phyloP scores from a whole-genome alignment of 345 rosid species.

The Moricandia arvensis region DNA sequence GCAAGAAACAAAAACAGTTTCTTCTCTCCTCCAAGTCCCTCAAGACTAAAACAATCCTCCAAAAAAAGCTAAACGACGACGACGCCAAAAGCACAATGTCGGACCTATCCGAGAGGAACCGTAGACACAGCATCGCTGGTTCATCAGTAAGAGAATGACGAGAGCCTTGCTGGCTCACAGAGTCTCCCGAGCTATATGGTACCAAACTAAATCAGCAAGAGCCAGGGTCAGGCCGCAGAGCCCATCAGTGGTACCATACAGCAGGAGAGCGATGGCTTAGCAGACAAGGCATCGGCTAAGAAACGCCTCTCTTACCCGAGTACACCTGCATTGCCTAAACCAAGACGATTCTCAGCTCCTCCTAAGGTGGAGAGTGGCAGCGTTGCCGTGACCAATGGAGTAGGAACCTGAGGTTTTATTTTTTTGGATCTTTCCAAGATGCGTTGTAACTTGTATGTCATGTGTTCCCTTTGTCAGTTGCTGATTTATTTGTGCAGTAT shows the following conservation, averaged over 20 bases:
- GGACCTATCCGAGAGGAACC: constrained; percentile 50
- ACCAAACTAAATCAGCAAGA: constrained; percentile 74
- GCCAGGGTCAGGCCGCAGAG: constrained; percentile 71
- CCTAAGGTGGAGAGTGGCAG: constrained; percentile 59
- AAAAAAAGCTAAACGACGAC: constrained; percentile 63
- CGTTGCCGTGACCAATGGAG: constrained; percentile 47
- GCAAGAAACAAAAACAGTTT: constrained; percentile 47
- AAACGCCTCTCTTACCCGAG: constrained; percentile 77
- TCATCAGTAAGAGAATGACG: constrained; percentile 64
- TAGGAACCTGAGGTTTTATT: constrained; percentile 32
- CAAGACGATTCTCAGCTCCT: constrained; percentile 71
- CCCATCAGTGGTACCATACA: constrained; percentile 38
- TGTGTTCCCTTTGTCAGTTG: neutral
- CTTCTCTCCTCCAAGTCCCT: constrained; percentile 60
- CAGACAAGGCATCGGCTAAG: constrained; percentile 61
- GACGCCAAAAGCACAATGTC: constrained; percentile 71
- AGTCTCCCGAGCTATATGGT: constrained; percentile 85
- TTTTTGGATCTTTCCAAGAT: constrained; percentile 17
- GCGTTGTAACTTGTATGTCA: neutral
- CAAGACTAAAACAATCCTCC: constrained; percentile 45
- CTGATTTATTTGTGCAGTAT: constrained; percentile 41
- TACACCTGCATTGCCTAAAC: constrained; percentile 58
- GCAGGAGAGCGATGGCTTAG: constrained; percentile 49
- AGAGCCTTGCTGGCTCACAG: constrained; percentile 66
- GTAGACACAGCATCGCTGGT: constrained; percentile 77